phyloP scores from a whole-genome alignment of 2,329 filamentous ascomycete genomes.

The Beauveria caledonica region DNA sequence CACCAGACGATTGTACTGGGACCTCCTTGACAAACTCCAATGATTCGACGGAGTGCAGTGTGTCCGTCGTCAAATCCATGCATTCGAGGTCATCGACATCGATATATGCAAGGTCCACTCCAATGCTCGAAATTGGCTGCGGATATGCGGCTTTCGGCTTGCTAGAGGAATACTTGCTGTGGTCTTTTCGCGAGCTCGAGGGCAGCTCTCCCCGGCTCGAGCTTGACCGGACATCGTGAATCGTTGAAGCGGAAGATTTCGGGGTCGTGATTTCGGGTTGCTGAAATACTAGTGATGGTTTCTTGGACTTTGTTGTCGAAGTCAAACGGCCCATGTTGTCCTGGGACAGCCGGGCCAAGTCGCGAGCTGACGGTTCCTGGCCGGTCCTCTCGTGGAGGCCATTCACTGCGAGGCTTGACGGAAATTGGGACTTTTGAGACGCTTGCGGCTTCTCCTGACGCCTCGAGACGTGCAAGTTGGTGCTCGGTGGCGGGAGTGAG shows the following conservation, averaged over 20 bases:
- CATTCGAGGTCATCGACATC: constrained; percentile 28
- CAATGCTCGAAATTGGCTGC: constrained; percentile 14
- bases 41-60: constrained; percentile 26
- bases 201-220: not conserved
- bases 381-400: not conserved
- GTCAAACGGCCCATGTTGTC: constrained; percentile 38
- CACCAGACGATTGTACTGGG: constrained; percentile 18
- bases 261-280: constrained; percentile 36
- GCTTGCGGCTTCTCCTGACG: not conserved
- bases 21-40: constrained; percentile 28
- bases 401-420: not conserved
- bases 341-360: constrained; percentile 11
- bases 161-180: constrained; percentile 19
- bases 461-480: not conserved
- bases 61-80: constrained; percentile 34
- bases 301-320: constrained; percentile 35
- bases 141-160: constrained; percentile 18
- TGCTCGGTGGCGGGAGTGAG: not conserved
- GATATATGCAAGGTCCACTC: constrained; percentile 27
- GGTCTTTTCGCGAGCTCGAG: constrained; percentile 12
- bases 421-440: not conserved
- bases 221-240: not conserved
- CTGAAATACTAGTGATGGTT: constrained; percentile 35
- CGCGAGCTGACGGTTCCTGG: not conserved
- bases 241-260: constrained; percentile 6